phyloP scores from a whole-genome alignment of 345 rosid genomes.

The Litchi chinensis region DNA sequence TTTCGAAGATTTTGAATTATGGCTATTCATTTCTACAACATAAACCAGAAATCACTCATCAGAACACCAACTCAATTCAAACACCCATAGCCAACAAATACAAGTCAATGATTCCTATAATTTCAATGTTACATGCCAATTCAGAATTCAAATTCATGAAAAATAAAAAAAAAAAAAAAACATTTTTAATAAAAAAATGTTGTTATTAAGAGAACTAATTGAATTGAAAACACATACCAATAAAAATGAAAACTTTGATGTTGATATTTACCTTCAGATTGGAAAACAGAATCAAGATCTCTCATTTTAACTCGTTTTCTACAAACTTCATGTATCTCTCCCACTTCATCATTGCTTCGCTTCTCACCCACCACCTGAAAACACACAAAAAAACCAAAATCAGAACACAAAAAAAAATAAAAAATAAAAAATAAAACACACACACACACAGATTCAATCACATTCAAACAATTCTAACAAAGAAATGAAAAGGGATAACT shows the following conservation, averaged over 20 bases:
- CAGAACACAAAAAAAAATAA: not conserved
- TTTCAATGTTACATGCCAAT: not conserved
- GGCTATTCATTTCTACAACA: slow-evolving; percentile 27
- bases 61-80: not conserved
- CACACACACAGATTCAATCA: not conserved
- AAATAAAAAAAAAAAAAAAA: not conserved
- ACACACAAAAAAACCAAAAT: not conserved
- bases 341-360: slow-evolving; percentile 32
- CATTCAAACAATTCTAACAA: slow-evolving; percentile 5
- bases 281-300: slow-evolving; percentile 30
- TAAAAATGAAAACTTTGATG: not conserved
- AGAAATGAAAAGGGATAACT: not conserved
- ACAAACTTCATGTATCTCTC: slow-evolving; percentile 25
- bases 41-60: slow-evolving; percentile 1
- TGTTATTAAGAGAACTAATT: not conserved
- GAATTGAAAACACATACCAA: not conserved
- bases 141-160: not conserved
- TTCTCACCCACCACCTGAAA: slow-evolving; percentile 40
- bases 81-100: not conserved
- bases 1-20: slow-evolving; percentile 28
- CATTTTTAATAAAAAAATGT: too few relatives aligned
- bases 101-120: not conserved
- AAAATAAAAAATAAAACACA: too few relatives aligned
- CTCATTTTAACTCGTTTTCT: slow-evolving; percentile 37
- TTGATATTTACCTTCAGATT: slow-evolving; percentile 34